A percentile compares a stretch with the other conserved stretches of the same genome.
Conservation (phyloP, 768 basidiomycete genomes). For the Boletus fagicola region DNA sequence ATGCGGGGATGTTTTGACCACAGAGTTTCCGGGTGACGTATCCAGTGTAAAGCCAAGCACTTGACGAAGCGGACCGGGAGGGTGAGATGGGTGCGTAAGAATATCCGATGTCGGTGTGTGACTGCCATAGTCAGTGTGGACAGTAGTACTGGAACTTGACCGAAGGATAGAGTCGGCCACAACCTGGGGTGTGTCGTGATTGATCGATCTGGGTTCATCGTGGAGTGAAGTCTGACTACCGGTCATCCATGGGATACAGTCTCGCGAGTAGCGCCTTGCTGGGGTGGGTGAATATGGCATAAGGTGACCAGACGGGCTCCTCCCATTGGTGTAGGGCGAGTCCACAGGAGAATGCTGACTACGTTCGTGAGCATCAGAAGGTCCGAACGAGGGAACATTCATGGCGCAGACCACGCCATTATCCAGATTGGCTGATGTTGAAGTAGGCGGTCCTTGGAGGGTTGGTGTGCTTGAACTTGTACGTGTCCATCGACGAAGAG, state of each 20-base stretch:
- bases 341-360: conserved; percentile 13
- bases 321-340: conserved; percentile 8
- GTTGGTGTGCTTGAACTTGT: not conserved
- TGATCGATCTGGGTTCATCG: conserved; percentile 14
- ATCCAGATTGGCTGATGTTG: not conserved
- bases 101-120: not conserved
- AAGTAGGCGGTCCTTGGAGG: not conserved
- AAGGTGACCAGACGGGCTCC: conserved; percentile 24
- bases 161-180: not conserved
- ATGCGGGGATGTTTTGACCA: not conserved
- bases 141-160: not conserved
- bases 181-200: not conserved
- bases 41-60: not conserved
- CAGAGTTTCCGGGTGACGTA: not conserved
- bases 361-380: not conserved
- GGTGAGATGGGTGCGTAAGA: not conserved
- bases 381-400: conserved; percentile 10
- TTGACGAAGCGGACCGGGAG: not conserved
- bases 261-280: conserved; percentile 13
- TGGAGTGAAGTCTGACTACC: conserved; percentile 16
- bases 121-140: not conserved
- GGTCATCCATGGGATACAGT: conserved; percentile 1
- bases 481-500: conserved; percentile 1
- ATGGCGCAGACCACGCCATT: conserved; percentile 13
- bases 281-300: conserved; percentile 13